Percentiles rank a stretch among this genome's conserved stretches.
Evolutionary conservation across 805 yeast genomes (phyloP).

Genomic region (Candida hungchunana): DNA sequence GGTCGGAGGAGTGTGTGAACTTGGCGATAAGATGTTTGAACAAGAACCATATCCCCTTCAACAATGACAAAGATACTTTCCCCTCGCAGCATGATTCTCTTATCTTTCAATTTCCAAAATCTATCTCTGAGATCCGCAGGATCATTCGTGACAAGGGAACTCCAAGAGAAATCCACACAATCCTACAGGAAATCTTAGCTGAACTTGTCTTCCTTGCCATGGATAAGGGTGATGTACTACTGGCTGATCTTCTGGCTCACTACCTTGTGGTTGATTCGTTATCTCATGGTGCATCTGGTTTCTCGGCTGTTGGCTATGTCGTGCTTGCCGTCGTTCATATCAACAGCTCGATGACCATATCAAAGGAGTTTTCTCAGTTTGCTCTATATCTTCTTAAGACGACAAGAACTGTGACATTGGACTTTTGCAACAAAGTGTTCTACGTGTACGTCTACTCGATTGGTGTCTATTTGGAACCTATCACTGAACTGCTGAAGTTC

Average conservation of each 20-base stretch:
- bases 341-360: conserved; percentile 30
- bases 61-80: conserved; percentile 27
- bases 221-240: conserved; percentile 23
- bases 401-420: conserved; percentile 29
- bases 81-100: conserved; percentile 22
- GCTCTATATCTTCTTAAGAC: conserved; percentile 37
- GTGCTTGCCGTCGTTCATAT: conserved; percentile 36
- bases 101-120: conserved; percentile 30
- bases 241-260: conserved; percentile 31
- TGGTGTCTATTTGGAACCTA: conserved; percentile 40
- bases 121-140: conserved; percentile 7
- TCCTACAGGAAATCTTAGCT: conserved; percentile 38
- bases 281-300: conserved; percentile 37
- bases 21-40: conserved; percentile 34
- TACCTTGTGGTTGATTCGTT: conserved; percentile 33
- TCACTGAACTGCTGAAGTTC: conserved; percentile 31
- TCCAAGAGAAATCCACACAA: conserved; percentile 27
- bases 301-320: conserved; percentile 36
- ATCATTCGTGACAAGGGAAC: conserved; percentile 29
- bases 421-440: conserved; percentile 35
- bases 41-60: conserved; percentile 33
- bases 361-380: conserved; percentile 38
- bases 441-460: conserved; percentile 38
- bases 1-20: conserved; percentile 9
- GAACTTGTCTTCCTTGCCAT: conserved; percentile 36